Conservation (phyloP, 495 filamentous ascomycete genomes). For the Aspergillus biplanus region DNA sequence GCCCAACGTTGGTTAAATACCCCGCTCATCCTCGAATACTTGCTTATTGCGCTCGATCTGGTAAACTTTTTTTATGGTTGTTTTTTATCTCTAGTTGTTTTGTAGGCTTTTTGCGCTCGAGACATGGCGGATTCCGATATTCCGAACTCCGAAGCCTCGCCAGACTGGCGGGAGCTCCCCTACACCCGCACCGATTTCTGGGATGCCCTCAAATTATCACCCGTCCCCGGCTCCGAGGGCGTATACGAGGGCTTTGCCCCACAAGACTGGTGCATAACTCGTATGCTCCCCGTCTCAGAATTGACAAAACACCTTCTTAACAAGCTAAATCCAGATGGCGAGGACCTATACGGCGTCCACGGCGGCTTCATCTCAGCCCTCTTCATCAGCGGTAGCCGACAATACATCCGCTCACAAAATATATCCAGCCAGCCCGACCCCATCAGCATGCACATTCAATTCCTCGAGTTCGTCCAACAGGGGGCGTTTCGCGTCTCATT, state of each 20-base stretch:
- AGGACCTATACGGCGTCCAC: background rate
- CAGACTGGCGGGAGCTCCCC: background rate
- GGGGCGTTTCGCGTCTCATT: background rate
- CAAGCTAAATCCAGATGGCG: background rate
- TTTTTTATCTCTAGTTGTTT: too few relatives aligned
- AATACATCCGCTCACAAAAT: background rate
- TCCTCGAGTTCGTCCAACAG: background rate
- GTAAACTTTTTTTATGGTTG: too few relatives aligned
- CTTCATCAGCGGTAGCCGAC: background rate
- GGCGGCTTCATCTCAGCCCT: background rate
- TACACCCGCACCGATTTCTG: background rate
- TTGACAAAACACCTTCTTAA: background rate
- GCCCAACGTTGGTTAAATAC: too few relatives aligned
- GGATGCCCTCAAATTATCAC: background rate
- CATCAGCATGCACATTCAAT: background rate
- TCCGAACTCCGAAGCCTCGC: background rate
- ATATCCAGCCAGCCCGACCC: background rate
- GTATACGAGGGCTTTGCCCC: background rate
- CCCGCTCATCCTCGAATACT: too few relatives aligned
- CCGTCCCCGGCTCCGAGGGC: background rate
- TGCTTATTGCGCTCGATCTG: too few relatives aligned
- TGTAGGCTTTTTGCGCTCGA: too few relatives aligned
- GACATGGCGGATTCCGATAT: background rate
- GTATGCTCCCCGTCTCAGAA: background rate
- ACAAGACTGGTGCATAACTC: background rate